Conservation (phyloP, 2,329 filamentous ascomycete species). For the Colletotrichum lini region DNA sequence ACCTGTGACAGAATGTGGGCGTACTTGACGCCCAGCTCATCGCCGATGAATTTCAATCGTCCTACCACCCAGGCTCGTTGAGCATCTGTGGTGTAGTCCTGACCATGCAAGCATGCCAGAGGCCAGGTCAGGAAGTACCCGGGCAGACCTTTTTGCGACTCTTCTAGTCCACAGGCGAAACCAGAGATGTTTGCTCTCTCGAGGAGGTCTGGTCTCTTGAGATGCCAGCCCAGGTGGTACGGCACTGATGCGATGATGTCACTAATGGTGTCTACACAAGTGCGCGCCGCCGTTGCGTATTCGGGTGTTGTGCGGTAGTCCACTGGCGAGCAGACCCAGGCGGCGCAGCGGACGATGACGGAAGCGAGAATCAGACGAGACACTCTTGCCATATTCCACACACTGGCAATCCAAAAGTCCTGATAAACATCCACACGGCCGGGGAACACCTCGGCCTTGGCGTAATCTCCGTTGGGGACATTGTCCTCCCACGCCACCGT, state of each 20-base stretch:
- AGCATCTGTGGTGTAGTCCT: conserved; percentile 72
- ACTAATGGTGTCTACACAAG: conserved; percentile 66
- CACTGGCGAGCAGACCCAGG: conserved; percentile 72
- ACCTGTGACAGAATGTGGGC: conserved; percentile 69
- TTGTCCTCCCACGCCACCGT: conserved; percentile 71
- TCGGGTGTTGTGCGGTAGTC: conserved; percentile 75
- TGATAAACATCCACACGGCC: conserved; percentile 72
- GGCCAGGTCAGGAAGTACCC: conserved; percentile 75
- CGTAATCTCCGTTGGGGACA: conserved; percentile 66
- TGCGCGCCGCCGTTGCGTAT: conserved; percentile 68
- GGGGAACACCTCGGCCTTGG: conserved; percentile 69
- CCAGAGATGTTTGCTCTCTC: conserved; percentile 57
- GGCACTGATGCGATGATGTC: conserved; percentile 75
- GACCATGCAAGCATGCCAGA: conserved; percentile 65
- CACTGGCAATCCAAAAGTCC: conserved; percentile 71
- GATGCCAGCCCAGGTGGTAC: conserved; percentile 73
- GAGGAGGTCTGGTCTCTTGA: conserved; percentile 59
- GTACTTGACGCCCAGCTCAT: conserved; percentile 71
- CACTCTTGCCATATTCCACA: conserved; percentile 70
- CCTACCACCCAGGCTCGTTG: conserved; percentile 70
- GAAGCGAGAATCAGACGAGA: conserved; percentile 69
- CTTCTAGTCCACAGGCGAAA: conserved; percentile 66
- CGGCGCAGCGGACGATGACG: conserved; percentile 70
- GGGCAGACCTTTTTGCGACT: conserved; percentile 66
- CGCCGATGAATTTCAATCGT: conserved; percentile 67